Evolutionary conservation across 441 rosid genomes (phyloP).

Genomic region (Eutrema salsugineum): DNA sequence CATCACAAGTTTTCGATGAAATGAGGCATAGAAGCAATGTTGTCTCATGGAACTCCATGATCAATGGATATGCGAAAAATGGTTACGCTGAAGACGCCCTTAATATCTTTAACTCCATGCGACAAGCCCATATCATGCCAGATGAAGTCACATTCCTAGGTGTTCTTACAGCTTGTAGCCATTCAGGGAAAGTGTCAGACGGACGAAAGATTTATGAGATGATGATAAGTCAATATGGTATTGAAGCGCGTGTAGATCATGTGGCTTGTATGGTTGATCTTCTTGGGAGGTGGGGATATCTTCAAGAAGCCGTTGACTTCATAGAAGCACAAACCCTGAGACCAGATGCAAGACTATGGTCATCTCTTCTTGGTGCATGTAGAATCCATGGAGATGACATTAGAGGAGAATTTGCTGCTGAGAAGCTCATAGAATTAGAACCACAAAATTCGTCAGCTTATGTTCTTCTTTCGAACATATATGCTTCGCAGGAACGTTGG

Average conservation of each 20-base stretch:
- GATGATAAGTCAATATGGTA: conserved; percentile 56
- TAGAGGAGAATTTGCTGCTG: conserved; percentile 68
- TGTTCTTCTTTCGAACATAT: conserved; percentile 80
- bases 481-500: conserved; percentile 86
- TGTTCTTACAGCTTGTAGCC: conserved; percentile 91
- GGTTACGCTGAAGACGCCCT: conserved; percentile 84
- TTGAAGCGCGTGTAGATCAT: conserved; percentile 72
- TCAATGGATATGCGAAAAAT: conserved; percentile 86
- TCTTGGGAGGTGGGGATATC: conserved; percentile 85
- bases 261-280: conserved; percentile 93
- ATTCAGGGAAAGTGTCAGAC: conserved; percentile 75
- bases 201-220: conserved; percentile 60
- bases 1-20: conserved; percentile 60
- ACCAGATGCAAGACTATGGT: conserved; percentile 81
- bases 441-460: conserved; percentile 76
- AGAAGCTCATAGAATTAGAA: conserved; percentile 71
- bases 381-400: conserved; percentile 80
- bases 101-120: conserved; percentile 55
- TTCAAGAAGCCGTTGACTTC: conserved; percentile 77
- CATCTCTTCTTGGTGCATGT: conserved; percentile 86
- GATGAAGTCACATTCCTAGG: conserved; percentile 93
- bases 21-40: conserved; percentile 49
- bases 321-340: conserved; percentile 48
- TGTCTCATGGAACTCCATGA: conserved; percentile 89
- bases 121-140: conserved; percentile 49